Percentiles rank a stretch among this genome's conserved stretches.
Conservation (phyloP, 1,284 basidiomycete species). For the Irpex rosettiformis region DNA sequence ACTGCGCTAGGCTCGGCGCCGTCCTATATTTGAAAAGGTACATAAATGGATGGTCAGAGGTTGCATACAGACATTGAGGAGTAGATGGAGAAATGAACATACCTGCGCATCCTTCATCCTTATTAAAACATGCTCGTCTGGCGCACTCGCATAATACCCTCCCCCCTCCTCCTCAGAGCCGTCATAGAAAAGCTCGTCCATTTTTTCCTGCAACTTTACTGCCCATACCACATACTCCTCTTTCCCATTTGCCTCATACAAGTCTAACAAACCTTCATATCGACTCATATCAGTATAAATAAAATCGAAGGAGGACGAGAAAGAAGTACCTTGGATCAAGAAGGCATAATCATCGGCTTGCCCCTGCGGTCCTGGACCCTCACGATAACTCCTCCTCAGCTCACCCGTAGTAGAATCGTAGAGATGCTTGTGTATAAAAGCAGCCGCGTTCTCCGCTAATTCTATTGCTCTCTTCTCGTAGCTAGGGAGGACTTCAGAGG, state of each 20-base stretch:
- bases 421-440: conserved; percentile 18
- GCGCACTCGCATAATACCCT: conserved; percentile 39
- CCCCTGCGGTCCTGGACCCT: conserved; percentile 24
- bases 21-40: too few relatives aligned
- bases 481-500: conserved; percentile 18
- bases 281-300: not conserved
- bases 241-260: conserved; percentile 37
- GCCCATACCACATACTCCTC: conserved; percentile 34
- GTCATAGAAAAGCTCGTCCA: conserved; percentile 43
- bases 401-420: conserved; percentile 22
- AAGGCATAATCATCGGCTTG: conserved; percentile 30
- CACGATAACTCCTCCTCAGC: conserved; percentile 23
- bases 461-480: conserved; percentile 13
- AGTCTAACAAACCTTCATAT: conserved; percentile 29
- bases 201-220: conserved; percentile 34
- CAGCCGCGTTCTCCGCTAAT: conserved; percentile 22
- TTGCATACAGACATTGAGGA: too few relatives aligned
- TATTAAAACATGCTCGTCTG: conserved; percentile 36
- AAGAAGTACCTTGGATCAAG: conserved; percentile 24
- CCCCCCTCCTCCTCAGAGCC: conserved; percentile 36
- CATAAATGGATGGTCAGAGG: too few relatives aligned
- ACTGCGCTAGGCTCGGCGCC: conserved; percentile 42
- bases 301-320: too few relatives aligned
- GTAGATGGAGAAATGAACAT: not conserved
- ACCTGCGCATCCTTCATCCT: conserved; percentile 39